Conservation (phyloP, 176 grass and related monocot genomes). For the Typha latifolia region DNA sequence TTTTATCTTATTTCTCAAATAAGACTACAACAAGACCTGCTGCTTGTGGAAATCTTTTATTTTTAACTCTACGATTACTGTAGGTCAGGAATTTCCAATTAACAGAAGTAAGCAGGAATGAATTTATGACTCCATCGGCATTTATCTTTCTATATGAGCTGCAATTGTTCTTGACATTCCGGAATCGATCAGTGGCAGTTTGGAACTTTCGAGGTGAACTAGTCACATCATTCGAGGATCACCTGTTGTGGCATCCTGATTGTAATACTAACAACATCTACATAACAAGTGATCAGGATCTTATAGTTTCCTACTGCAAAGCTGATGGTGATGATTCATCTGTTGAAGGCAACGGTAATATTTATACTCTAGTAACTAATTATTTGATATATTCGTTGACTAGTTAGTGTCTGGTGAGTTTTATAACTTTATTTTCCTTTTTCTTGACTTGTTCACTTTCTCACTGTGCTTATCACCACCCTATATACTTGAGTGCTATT, state of each 20-base stretch:
- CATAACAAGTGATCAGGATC: conserved; percentile 86
- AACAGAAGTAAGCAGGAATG: conserved; percentile 75
- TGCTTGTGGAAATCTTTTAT: neutral
- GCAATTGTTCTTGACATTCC: conserved; percentile 73
- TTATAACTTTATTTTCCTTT: neutral
- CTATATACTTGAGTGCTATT: too few species aligned
- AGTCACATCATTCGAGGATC: conserved; percentile 91
- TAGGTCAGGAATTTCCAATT: conserved; percentile 71
- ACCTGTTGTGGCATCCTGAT: conserved; percentile 85
- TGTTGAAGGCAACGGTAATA: conserved; percentile 46
- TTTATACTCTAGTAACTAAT: neutral
- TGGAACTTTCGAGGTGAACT: conserved; percentile 94
- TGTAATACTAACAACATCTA: conserved; percentile 97
- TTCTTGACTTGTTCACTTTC: neutral
- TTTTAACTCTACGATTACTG: conserved; percentile 19
- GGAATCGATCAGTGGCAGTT: conserved; percentile 69
- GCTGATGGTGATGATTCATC: conserved; percentile 66
- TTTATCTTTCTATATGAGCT: conserved; percentile 90
- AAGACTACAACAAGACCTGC: neutral
- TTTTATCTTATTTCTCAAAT: conserved; percentile 1
- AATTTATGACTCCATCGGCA: conserved; percentile 89
- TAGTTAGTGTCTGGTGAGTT: neutral
- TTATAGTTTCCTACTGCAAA: conserved; percentile 93
- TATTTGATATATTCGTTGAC: neutral
- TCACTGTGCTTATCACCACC: too few species aligned